phyloP scores from a whole-genome alignment of 306 rosid genomes.

The Boehmeria nivea region DNA sequence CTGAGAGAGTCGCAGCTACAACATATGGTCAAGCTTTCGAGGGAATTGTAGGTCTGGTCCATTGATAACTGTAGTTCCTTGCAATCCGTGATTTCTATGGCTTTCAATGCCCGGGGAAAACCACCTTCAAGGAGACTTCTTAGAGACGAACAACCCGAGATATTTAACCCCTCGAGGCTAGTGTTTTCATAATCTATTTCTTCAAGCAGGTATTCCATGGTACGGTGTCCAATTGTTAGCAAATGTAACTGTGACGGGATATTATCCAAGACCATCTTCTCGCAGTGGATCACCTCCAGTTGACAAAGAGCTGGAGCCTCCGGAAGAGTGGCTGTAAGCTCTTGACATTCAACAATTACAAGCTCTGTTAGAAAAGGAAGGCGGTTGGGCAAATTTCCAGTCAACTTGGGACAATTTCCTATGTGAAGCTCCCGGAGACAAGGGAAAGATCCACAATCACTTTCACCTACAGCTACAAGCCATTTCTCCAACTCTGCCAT shows the following conservation, averaged over 20 bases:
- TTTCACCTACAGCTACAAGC: not conserved
- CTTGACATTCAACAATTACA: conserved; percentile 2
- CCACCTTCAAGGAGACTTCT: not conserved
- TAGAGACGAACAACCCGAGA: not conserved
- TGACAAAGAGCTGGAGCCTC: not conserved
- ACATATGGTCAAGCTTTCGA: conserved; percentile 1
- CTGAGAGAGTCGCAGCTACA: not conserved
- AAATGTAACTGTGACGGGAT: not conserved
- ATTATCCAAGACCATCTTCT: not conserved
- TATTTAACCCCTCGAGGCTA: not conserved
- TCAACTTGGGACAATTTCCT: not conserved
- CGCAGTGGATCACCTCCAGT: conserved; percentile 1
- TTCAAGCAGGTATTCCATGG: not conserved
- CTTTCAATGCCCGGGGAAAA: not conserved
- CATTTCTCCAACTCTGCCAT: conserved; percentile 11
- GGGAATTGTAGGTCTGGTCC: not conserved
- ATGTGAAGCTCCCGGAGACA: conserved; percentile 1
- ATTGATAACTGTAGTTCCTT: not conserved
- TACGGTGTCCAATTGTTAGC: not conserved
- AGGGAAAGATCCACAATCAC: not conserved
- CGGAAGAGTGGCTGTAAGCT: not conserved
- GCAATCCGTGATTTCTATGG: not conserved
- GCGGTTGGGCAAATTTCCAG: not conserved
- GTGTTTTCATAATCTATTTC: not conserved
- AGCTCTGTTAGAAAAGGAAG: not conserved